Evolutionary conservation across 1,284 basidiomycete species (phyloP).

Genomic region (Lignosus rhinocerotis): DNA sequence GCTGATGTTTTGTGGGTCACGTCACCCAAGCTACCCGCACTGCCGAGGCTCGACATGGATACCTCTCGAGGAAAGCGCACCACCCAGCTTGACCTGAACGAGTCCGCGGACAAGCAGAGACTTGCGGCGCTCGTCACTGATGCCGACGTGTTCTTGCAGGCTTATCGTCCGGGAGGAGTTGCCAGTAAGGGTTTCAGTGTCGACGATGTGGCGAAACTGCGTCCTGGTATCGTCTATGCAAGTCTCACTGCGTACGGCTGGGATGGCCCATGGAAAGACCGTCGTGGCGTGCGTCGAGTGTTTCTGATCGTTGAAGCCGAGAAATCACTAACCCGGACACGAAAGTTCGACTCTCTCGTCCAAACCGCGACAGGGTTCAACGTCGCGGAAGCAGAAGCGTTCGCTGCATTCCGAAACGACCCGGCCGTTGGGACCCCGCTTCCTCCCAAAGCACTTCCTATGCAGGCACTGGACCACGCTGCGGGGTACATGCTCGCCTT

Average conservation of each 20-base stretch:
- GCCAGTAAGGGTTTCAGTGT: conserved; percentile 51
- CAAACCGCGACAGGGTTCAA: conserved; percentile 70
- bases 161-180: conserved; percentile 61
- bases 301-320: neutral
- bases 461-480: conserved; percentile 66
- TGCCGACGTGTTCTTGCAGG: conserved; percentile 67
- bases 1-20: conserved; percentile 63
- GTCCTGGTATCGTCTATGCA: conserved; percentile 59
- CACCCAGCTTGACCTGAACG: conserved; percentile 57
- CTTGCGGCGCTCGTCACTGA: conserved; percentile 42
- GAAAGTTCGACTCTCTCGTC: conserved; percentile 66
- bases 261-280: conserved; percentile 59
- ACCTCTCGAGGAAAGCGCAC: conserved; percentile 70
- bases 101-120: conserved; percentile 32
- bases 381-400: conserved; percentile 53
- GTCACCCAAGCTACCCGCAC: conserved; percentile 53
- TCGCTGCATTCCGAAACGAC: conserved; percentile 34
- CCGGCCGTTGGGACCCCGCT: conserved; percentile 18
- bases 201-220: conserved; percentile 39
- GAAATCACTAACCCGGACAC: neutral
- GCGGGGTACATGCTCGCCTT: conserved; percentile 63
- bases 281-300: conserved; percentile 46
- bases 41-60: conserved; percentile 58
- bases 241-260: conserved; percentile 61
- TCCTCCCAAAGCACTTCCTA: conserved; percentile 51